Conservation (phyloP, 768 basidiomycete species). For the Boletus bicolor region DNA sequence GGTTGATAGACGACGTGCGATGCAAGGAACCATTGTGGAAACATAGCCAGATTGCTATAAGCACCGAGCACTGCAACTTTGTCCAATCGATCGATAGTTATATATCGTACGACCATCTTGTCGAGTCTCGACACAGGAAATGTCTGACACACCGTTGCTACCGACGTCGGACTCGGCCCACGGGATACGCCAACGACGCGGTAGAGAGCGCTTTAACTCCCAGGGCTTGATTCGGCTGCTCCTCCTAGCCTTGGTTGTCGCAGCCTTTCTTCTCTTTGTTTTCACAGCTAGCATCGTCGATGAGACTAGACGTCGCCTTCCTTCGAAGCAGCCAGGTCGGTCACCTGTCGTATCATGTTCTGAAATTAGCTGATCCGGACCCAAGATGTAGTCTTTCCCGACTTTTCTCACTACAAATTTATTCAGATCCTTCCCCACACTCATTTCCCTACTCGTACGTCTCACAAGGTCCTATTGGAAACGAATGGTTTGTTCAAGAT, state of each 20-base stretch:
- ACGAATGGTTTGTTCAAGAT: not conserved
- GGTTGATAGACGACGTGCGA: slow-evolving; percentile 48
- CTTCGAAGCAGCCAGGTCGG: slow-evolving; percentile 19
- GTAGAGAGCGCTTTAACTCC: not conserved
- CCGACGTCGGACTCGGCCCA: not conserved
- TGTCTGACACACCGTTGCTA: slow-evolving; percentile 18
- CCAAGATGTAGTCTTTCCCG: slow-evolving; percentile 35
- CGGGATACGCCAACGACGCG: not conserved
- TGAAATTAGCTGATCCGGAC: not conserved
- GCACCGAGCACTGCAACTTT: no score
- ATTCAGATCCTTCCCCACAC: slow-evolving; percentile 41
- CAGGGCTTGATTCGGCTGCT: slow-evolving; percentile 1
- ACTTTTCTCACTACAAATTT: slow-evolving; percentile 51
- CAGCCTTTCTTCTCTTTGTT: slow-evolving; percentile 43
- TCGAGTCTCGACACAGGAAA: not conserved
- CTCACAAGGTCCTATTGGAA: not conserved
- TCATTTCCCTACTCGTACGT: slow-evolving; percentile 55
- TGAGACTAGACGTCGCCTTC: not conserved
- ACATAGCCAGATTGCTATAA: not conserved
- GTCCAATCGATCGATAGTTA: not conserved
- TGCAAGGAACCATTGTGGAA: slow-evolving; percentile 33
- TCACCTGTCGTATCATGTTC: not conserved
- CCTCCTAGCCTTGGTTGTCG: slow-evolving; percentile 36
- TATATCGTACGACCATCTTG: no score
- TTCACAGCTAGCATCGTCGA: slow-evolving; percentile 35